Evolutionary conservation across 1,284 basidiomycete genomes (phyloP).

Genomic region (Ganoderma sinense): DNA sequence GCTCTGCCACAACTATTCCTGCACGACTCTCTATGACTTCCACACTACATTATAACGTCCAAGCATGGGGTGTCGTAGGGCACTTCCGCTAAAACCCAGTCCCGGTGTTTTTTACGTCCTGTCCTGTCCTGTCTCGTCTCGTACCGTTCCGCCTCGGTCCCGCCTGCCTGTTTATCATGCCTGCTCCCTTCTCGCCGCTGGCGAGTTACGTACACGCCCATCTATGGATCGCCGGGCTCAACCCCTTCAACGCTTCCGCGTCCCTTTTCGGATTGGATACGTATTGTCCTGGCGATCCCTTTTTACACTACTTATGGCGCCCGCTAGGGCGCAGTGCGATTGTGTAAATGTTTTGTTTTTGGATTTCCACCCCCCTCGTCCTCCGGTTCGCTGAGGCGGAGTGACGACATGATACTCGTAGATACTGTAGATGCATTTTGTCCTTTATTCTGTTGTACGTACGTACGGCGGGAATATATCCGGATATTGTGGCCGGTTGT

Average conservation of each 20-base stretch:
- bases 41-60: constrained; percentile 24
- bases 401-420: too few relatives aligned
- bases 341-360: constrained; percentile 4
- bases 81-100: constrained; percentile 24
- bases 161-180: neutral
- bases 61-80: constrained; percentile 37
- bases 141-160: neutral
- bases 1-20: constrained; percentile 15
- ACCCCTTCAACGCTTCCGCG: too few relatives aligned
- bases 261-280: neutral
- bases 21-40: constrained; percentile 24
- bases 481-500: too few relatives aligned
- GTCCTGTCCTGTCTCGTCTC: neutral
- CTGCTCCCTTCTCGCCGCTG: neutral
- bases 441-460: too few relatives aligned
- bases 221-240: too few relatives aligned
- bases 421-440: too few relatives aligned
- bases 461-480: too few relatives aligned
- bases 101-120: neutral
- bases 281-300: neutral
- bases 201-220: neutral
- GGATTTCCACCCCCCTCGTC: neutral
- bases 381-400: neutral
- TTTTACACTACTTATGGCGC: constrained; percentile 7
- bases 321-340: neutral